Evolutionary conservation across 805 yeast genomes (phyloP), one percentile per base, ranked within the genome.

Genomic region (Lipomyces chichibuensis): DNA sequence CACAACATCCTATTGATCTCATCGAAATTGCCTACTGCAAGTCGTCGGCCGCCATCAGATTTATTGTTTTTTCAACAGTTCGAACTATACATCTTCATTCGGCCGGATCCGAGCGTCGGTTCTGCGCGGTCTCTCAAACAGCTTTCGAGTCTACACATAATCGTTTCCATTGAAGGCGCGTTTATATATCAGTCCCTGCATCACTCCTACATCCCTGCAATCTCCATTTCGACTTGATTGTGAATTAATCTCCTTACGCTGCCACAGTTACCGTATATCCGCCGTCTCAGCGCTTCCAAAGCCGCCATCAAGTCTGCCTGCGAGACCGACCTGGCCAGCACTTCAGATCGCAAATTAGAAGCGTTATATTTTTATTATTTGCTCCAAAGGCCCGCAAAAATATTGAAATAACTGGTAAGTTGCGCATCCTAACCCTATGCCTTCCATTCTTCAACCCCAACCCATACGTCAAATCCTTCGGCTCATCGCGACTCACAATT

Each of bases 401-500:
- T 37, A 37, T 37, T 14, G 1, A 17, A 43, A 43, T 8, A 17
- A 43, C 9, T 17, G 49, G 49, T 43, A 43, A 9, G 49, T 43
- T 23, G 49, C 49, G 49, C 43, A 7, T 33, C 59, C 59, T 56
- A 56, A 56, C 59, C 59, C 37, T 56, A 33, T 33, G 55, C 33
- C 33, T 25, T 52, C 6, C 2, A n/a, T 8, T 3, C 9, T 14
- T 17, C 8, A 53, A 23, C 43, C 55, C 55, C 25, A 52, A 52
- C 55, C 55, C 49, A 43, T n/a, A n/a, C 20, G 49, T 43, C 49
- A 43, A 17, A 13, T 27, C 17, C 25, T 5, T 52, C 55, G n/a
- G n/a, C 55, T 52, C 53, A 49, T 49, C 27, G 53, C 43, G 43
- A 37, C 43, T 37, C 43, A 37, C 53, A 49, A 14, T 49, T 13